Percentiles rank a stretch among this genome's conserved stretches.
Evolutionary conservation across 2,329 filamentous ascomycete species (phyloP).

Genomic region (Xylaria sp.): DNA sequence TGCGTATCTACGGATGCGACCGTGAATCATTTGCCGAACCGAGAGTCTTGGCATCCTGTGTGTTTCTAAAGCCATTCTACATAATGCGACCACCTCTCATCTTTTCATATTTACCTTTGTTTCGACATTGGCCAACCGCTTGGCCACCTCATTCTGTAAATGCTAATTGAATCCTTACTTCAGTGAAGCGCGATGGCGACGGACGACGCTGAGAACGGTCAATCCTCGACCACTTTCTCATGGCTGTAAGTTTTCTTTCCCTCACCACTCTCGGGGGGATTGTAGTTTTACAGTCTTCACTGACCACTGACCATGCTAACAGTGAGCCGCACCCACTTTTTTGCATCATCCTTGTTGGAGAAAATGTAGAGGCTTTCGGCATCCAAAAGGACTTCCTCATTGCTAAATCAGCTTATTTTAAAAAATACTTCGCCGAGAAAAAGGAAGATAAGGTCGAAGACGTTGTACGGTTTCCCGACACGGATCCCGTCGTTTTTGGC

Average conservation of each 20-base stretch:
- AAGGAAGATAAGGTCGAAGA: slow-evolving; percentile 59
- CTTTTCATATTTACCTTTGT: slow-evolving; percentile 5
- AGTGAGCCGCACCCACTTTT: slow-evolving; percentile 67
- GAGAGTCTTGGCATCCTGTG: slow-evolving; percentile 30
- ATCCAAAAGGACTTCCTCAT: slow-evolving; percentile 70
- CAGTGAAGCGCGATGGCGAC: slow-evolving; percentile 30
- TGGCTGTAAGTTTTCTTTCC: slow-evolving; percentile 37
- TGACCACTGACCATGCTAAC: slow-evolving; percentile 34
- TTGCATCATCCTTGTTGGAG: slow-evolving; percentile 65
- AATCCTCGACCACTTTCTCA: slow-evolving; percentile 30
- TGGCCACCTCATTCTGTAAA: not conserved
- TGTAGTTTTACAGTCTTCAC: not conserved
- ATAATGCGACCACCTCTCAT: slow-evolving; percentile 13
- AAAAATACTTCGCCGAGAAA: slow-evolving; percentile 55
- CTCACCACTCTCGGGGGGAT: not conserved
- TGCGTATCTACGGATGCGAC: slow-evolving; percentile 31
- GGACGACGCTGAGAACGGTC: slow-evolving; percentile 28
- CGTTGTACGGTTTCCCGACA: slow-evolving; percentile 62
- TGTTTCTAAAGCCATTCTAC: slow-evolving; percentile 21
- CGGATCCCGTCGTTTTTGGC: slow-evolving; percentile 63
- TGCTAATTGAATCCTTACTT: slow-evolving; percentile 21
- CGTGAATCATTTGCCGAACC: slow-evolving; percentile 37
- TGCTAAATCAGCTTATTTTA: slow-evolving; percentile 62
- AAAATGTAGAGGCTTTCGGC: slow-evolving; percentile 64
- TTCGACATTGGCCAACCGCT: not conserved